Percentiles rank a stretch among this genome's conserved stretches.
Evolutionary conservation across 768 basidiomycete species (phyloP).

Genomic region (Floccularia luteovirens): DNA sequence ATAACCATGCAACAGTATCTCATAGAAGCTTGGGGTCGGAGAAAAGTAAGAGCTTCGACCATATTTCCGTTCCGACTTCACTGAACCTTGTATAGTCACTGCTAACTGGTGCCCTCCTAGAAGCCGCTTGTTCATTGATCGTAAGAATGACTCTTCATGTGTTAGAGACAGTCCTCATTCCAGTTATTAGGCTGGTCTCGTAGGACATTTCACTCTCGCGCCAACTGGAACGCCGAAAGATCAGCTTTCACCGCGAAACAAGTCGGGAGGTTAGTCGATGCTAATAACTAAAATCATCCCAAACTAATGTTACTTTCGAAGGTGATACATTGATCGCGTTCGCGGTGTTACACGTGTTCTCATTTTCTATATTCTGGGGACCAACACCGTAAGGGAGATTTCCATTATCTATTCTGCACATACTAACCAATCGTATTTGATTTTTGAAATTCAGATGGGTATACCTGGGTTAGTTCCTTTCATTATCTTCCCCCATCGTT

Average conservation of each 20-base stretch:
- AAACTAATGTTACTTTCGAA: slow-evolving; percentile 6
- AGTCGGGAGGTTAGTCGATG: slow-evolving; percentile 30
- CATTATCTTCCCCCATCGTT: background rate
- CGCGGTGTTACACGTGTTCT: slow-evolving; percentile 69
- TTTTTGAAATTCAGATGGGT: slow-evolving; percentile 37
- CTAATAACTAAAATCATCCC: background rate
- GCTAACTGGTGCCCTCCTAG: slow-evolving; percentile 51
- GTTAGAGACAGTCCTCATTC: background rate
- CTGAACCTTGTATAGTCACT: slow-evolving; percentile 36
- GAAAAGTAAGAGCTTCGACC: slow-evolving; percentile 32
- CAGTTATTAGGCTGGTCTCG: slow-evolving; percentile 52
- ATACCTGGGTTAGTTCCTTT: slow-evolving; percentile 37
- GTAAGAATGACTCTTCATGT: too few relatives aligned
- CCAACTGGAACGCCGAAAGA: slow-evolving; percentile 37
- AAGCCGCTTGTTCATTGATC: slow-evolving; percentile 57
- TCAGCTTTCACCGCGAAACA: slow-evolving; percentile 48
- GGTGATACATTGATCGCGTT: slow-evolving; percentile 68
- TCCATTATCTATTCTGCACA: background rate
- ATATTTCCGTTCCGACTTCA: background rate
- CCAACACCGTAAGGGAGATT: slow-evolving; percentile 55
- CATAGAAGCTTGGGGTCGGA: slow-evolving; percentile 72
- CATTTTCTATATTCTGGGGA: slow-evolving; percentile 72
- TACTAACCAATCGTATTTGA: background rate
- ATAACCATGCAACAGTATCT: slow-evolving; percentile 25
- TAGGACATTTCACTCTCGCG: slow-evolving; percentile 63